Evolutionary conservation across 768 basidiomycete genomes (phyloP).

Genomic region (Mycena rebaudengoi): DNA sequence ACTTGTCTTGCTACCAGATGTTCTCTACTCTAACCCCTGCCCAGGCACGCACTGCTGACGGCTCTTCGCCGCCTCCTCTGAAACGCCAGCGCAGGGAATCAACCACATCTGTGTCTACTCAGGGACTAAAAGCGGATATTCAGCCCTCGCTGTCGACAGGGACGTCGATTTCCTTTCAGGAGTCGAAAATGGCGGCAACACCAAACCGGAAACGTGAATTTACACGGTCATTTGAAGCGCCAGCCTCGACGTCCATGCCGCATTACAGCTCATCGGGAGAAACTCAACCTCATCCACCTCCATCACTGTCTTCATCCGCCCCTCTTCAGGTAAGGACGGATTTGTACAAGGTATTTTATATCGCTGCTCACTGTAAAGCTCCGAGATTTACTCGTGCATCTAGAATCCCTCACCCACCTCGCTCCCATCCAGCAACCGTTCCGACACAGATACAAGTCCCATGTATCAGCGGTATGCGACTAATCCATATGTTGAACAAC

Average conservation of each 20-base stretch:
- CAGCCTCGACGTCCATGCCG: not conserved
- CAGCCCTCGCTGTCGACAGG: slow-evolving; percentile 36
- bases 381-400: not conserved
- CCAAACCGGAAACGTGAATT: slow-evolving; percentile 11
- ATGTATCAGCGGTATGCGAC: slow-evolving; percentile 18
- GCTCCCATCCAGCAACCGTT: not conserved
- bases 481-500: slow-evolving; percentile 39
- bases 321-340: slow-evolving; percentile 24
- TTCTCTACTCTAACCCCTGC: slow-evolving; percentile 83
- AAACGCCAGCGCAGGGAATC: slow-evolving; percentile 61
- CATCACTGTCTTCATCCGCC: slow-evolving; percentile 4
- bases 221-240: slow-evolving; percentile 3
- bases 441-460: not conserved
- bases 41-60: slow-evolving; percentile 78
- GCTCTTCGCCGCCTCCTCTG: slow-evolving; percentile 55
- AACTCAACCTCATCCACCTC: slow-evolving; percentile 11
- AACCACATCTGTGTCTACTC: slow-evolving; percentile 39
- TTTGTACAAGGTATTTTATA: slow-evolving; percentile 3
- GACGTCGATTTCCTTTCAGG: not conserved
- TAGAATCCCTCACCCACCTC: slow-evolving; percentile 2
- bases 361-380: no score
- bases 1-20: no score
- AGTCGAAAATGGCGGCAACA: not conserved
- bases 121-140: slow-evolving; percentile 50
- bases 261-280: slow-evolving; percentile 8